Conservation (phyloP, 345 rosid genomes). For the Murraya paniculata region DNA sequence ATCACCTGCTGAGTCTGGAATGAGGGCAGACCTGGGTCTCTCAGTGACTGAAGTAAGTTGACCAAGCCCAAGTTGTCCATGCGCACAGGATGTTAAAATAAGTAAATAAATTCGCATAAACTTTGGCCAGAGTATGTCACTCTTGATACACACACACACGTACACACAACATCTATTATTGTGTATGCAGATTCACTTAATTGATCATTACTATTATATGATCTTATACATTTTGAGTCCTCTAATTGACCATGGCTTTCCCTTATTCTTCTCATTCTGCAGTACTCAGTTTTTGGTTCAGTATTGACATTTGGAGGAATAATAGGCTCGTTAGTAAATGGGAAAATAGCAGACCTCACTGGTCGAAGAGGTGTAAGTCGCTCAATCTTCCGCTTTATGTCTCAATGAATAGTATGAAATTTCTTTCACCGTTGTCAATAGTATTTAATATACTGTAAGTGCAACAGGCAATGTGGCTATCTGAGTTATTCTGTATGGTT, state of each 20-base stretch:
- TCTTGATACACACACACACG: no score
- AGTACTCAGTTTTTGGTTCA: constrained; percentile 1
- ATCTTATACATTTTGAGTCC: background rate
- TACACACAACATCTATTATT: no score
- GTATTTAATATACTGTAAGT: background rate
- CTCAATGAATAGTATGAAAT: background rate
- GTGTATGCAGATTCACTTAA: no score
- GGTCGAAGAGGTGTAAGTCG: constrained; percentile 38
- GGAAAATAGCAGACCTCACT: constrained; percentile 14
- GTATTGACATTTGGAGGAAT: constrained; percentile 28
- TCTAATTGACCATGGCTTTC: no score
- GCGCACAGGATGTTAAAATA: no score
- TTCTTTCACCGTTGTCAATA: no score
- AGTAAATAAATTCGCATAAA: no score
- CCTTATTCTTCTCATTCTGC: background rate
- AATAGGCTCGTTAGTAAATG: background rate
- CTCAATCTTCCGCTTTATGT: background rate
- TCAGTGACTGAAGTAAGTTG: constrained; percentile 5
- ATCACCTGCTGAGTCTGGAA: constrained; percentile 79
- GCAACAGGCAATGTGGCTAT: constrained; percentile 57
- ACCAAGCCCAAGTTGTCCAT: no score
- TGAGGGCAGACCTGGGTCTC: constrained; percentile 53
- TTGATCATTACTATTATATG: no score
- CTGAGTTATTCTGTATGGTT: constrained; percentile 33
- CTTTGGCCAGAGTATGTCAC: no score